Base-by-base conservation (phyloP, 306 rosid genomes). In the Quillaja saponaria region DNA sequence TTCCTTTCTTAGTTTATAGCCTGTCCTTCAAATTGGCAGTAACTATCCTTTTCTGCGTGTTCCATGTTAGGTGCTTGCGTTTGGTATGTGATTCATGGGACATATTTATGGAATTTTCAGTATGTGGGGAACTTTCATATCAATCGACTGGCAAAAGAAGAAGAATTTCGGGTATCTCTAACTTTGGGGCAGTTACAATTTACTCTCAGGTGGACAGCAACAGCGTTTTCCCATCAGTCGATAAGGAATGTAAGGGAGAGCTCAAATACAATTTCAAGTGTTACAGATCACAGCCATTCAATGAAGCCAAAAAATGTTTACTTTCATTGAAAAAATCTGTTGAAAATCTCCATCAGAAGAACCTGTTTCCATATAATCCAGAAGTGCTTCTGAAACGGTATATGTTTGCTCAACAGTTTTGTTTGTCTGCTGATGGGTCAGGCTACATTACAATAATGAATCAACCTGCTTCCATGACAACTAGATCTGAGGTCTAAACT, bases 301-400 rank as follows among this genome's bases (percentile, higher is more conserved):
- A 60, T 58, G 68, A 86, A 72, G 96, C 88, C 62, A 64, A 72
- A 66, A 75, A 73, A 57, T 91, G 97, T 73, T 78, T 91, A 68
- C 76, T 82, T 64, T 77, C 85, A 21, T 75, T 91, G 67, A 82
- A 71, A 69, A 74, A 28, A 78, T 91, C 97, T 35, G 78, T 91
- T 55, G 86, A 78, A 58, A 82, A 79, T 80, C 97, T 88, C 71
- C 82, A 88, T 66, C 79, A 61, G 47, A 89, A 91, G 81, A 71
- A 81, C 71, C 67, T 91, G 61, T 91, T 91, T 79, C 94, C 96
- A 13, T 89, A 89, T 84, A 81, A 89, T 63, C 94, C 90, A 8
- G 67, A 68, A 44, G 90, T 69, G 44, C 94, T 89, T 73, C 54
- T 89, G 81, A 85, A 62, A 44, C 84, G 87, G 96, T 79, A 67